Evolutionary conservation across 352 stramenopile species (phyloP), one percentile per base, ranked within the genome.

Genomic region (Halophytophthora polymorphica): DNA sequence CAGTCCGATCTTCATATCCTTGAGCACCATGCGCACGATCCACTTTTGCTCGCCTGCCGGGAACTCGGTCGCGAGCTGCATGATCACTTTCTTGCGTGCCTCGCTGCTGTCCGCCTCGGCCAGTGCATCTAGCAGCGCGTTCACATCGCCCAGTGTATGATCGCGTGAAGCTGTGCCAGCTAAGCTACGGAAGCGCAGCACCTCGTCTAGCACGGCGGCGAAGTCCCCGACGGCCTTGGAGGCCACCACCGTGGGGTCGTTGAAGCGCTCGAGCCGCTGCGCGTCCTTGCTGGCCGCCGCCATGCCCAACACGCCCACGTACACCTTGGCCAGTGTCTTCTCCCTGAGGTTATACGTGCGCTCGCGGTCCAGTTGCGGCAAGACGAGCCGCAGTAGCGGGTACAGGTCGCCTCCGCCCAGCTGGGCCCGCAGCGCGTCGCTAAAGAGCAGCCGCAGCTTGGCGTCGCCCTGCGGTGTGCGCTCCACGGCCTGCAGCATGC

Each of bases 331-430:
- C 50, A 94, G 85, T 61, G 91, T 94, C 67, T 87, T 91, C 57
- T 93, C 82, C 54, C 91, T 90, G 6, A 94, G 64, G 59, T 90
- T 93, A 61, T 93, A 94, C 41, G 76, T 90, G 58, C 84, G 79
- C 50, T 93, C 82, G 49, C 80, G 82, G 59, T 94, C 84, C 44
- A 94, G 64, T 43, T 91, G 82, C 4, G 84, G 84, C 38, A 92
- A 58, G 42, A 94, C 49, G 2, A 94, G 66, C 2, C 82, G 73
- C 46, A 94, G 61, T 7, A 94, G 61, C 28, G 84, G 81, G 56
- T 88, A 91, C 54, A 92, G 42, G 43, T 90, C 76, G 31, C 67
- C 64, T 23, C 52, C 69, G 35, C 69, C 61, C 43, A 88, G 67
- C 51, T 86, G 58, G 14, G 66, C 35, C 25, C 74, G 79, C 42